A percentile compares a stretch with the other conserved stretches of the same genome.
Conservation (phyloP, 371 early-diverging fungal species). For the Syncephalastrum racemosum region DNA sequence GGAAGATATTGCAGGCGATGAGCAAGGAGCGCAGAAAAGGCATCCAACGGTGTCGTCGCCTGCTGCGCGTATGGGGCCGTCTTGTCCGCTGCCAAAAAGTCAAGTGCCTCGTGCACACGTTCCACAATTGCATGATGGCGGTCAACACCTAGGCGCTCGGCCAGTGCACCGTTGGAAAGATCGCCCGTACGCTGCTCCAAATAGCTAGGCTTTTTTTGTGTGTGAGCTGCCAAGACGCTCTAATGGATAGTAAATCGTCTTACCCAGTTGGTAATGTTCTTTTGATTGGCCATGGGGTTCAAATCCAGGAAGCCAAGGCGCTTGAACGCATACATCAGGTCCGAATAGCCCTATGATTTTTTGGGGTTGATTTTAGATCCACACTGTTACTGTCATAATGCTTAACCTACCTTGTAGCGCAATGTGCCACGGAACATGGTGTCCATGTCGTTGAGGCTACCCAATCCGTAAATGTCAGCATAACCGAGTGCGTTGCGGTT, state of each 20-base stretch:
- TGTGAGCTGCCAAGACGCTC: too few relatives aligned
- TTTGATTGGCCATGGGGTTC: conserved; percentile 21
- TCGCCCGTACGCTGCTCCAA: conserved; percentile 1
- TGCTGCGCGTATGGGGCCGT: conserved; percentile 1
- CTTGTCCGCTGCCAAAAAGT: conserved; percentile 18
- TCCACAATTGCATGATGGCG: conserved; percentile 39
- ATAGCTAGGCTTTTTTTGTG: too few relatives aligned
- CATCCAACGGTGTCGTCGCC: conserved; percentile 56
- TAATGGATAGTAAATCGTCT: not conserved
- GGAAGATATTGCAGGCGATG: conserved; percentile 67
- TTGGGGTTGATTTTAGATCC: not conserved
- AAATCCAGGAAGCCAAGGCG: conserved; percentile 56
- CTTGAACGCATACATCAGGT: conserved; percentile 61
- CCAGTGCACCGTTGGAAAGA: conserved; percentile 30
- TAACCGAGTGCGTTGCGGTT: conserved; percentile 81
- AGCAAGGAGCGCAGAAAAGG: conserved; percentile 74
- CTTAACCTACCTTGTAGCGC: conserved; percentile 59
- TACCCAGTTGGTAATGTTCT: conserved; percentile 49
- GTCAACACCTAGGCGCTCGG: conserved; percentile 45
- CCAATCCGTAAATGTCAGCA: conserved; percentile 64
- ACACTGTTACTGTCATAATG: not conserved
- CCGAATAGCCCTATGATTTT: conserved; percentile 56
- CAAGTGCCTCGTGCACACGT: conserved; percentile 41
- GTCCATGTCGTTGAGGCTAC: conserved; percentile 66
- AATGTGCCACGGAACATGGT: conserved; percentile 89